Conservation (phyloP, 208 protist species). For the Leptomonas pyrrhocoris region DNA sequence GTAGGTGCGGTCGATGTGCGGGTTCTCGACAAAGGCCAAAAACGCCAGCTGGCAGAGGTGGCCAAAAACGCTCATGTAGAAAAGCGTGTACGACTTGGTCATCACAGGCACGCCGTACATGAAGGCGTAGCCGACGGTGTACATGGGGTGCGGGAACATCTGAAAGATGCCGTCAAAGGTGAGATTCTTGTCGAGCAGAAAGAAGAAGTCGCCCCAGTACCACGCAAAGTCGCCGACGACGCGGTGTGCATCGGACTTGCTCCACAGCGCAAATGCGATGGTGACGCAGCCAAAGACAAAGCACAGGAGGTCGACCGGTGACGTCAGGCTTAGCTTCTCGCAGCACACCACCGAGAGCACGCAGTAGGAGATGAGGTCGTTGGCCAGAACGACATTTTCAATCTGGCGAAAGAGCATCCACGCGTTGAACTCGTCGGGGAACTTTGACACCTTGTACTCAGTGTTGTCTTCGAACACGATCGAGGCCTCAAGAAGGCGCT, state of each 20-base stretch:
- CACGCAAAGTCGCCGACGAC: constrained; percentile 96
- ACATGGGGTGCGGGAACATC: constrained; percentile 96
- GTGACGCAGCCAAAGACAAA: constrained; percentile 75
- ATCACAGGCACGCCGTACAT: constrained; percentile 94
- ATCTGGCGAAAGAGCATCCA: constrained; percentile 94
- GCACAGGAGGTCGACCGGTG: constrained; percentile 52
- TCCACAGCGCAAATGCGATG: constrained; percentile 90
- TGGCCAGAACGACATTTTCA: constrained; percentile 94
- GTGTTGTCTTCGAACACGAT: constrained; percentile 57
- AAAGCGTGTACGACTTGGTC: constrained; percentile 90
- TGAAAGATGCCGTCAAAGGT: constrained; percentile 96
- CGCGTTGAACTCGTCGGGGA: constrained; percentile 91
- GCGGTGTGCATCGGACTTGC: constrained; percentile 95
- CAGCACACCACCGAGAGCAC: constrained; percentile 72
- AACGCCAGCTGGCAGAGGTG: constrained; percentile 94
- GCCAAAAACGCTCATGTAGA: constrained; percentile 92
- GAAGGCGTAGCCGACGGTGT: constrained; percentile 94
- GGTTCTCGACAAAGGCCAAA: constrained; percentile 93
- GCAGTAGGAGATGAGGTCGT: constrained; percentile 89
- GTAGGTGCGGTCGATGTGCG: constrained; percentile 90
- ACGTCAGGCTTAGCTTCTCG: constrained; percentile 44
- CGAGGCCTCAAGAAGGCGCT: constrained; percentile 49
- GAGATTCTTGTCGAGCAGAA: constrained; percentile 91
- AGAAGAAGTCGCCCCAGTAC: constrained; percentile 98
- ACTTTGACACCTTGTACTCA: constrained; percentile 51